Evolutionary conservation across 2,329 filamentous ascomycete genomes (phyloP), one percentile per base, ranked within the genome.

Genomic region (Phyllosticta capitalensis): DNA sequence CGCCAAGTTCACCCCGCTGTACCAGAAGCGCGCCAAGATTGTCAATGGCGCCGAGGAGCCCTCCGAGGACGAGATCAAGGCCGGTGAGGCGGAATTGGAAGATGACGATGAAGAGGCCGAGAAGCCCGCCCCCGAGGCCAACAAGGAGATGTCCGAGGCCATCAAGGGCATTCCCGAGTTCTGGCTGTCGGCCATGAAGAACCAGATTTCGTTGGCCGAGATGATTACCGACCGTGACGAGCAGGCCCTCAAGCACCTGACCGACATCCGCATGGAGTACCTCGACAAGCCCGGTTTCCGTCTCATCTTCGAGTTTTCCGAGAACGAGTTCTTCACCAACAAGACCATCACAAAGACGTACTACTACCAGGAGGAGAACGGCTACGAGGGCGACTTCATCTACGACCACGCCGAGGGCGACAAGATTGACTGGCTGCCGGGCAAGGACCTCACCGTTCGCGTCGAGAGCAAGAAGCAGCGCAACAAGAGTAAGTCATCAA

Each of bases 141-240:
- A 85, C 70, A 77, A 81, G 69, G 78, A 85, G 63, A 76, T 80
- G 56, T 69, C 71, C 61, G 76, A 80, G 63, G 74, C 79, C 59
- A 77, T 87, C 65, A 81, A 85, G 69, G 94, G 94, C 75, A 96
- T 99, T 64, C 94, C 94, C 64, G 94, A 99, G 78, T 99, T 99
- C 83, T 99, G 94, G 94, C 83, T 99, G 55, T 96, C 92, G 63
- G 92, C 95, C 67, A 97, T 99, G 92, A 99, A 99, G 84, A 99
- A 99, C 81, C 92, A 96, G 75, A 85, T 94, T 69, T 95, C 92
- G 28, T 86, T 99, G 60, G 90, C 92, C 60, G 95, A 99, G 78
- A 96, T 96, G 85, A 96, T 99, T 74, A 99, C 94, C 69, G 94
- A 97, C 69, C 89, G 91, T 65, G 94, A 99, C 72, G 94, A 99